phyloP scores from a whole-genome alignment of 352 stramenopile species.

The Thalassiosira mediterranea region DNA sequence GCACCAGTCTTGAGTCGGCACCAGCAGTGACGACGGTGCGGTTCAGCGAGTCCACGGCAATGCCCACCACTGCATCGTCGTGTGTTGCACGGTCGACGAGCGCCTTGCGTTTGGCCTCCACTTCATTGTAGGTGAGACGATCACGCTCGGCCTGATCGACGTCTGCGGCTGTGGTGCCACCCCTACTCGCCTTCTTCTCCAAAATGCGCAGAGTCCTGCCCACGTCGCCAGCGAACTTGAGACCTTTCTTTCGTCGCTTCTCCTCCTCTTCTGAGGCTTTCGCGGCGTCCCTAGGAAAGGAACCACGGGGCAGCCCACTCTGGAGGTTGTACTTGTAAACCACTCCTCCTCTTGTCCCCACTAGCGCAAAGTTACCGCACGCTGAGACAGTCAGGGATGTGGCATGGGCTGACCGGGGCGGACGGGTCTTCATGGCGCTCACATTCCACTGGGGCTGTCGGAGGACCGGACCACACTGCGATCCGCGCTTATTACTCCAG shows the following conservation, averaged over 20 bases:
- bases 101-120: conserved; percentile 39
- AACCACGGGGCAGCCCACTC: conserved; percentile 90
- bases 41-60: conserved; percentile 80
- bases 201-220: conserved; percentile 71
- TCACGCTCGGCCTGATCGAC: conserved; percentile 71
- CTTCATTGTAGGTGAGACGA: conserved; percentile 34
- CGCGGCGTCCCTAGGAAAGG: conserved; percentile 83
- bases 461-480: conserved; percentile 93
- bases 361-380: conserved; percentile 94
- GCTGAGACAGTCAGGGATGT: conserved; percentile 85
- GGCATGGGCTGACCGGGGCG: conserved; percentile 73
- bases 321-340: conserved; percentile 97
- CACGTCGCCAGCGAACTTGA: conserved; percentile 67
- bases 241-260: conserved; percentile 22
- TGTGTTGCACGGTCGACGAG: conserved; percentile 64
- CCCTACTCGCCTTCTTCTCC: conserved; percentile 73
- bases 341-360: conserved; percentile 90
- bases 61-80: conserved; percentile 67
- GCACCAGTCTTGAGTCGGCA: conserved; percentile 71
- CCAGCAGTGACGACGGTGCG: conserved; percentile 74
- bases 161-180: conserved; percentile 60
- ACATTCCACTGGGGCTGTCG: conserved; percentile 81
- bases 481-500: conserved; percentile 91
- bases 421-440: conserved; percentile 75
- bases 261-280: conserved; percentile 39